Conservation (phyloP, 495 filamentous ascomycete genomes). For the Hyaloscypha variabilis region DNA sequence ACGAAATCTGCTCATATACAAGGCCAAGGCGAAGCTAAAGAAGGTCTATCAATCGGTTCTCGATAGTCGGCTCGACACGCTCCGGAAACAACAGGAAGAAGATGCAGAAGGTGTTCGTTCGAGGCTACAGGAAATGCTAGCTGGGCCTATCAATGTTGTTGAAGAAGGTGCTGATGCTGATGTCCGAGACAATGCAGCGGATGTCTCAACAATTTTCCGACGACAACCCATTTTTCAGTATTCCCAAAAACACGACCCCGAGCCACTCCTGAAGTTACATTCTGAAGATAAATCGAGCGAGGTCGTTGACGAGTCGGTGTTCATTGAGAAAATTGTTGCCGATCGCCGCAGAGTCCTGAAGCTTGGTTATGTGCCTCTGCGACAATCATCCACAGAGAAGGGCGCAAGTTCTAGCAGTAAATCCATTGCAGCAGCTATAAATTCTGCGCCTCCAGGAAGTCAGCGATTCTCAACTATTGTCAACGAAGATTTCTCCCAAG, state of each 20-base stretch:
- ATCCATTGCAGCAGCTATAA: constrained; percentile 16
- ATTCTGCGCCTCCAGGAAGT: constrained; percentile 54
- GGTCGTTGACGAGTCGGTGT: constrained; percentile 61
- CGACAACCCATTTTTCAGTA: constrained; percentile 35
- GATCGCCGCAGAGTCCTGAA: constrained; percentile 68
- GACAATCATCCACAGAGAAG: constrained; percentile 46
- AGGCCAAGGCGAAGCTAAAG: constrained; percentile 84
- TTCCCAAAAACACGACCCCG: constrained; percentile 62
- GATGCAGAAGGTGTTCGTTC: constrained; percentile 64
- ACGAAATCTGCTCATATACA: constrained; percentile 82
- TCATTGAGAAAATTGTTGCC: constrained; percentile 58
- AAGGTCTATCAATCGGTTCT: constrained; percentile 80
- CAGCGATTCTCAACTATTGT: constrained; percentile 74
- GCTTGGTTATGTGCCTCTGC: constrained; percentile 69
- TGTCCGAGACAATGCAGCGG: constrained; percentile 24
- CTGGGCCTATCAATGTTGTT: constrained; percentile 34
- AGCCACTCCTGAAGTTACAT: constrained; percentile 69
- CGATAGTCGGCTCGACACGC: constrained; percentile 66
- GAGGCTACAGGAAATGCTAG: constrained; percentile 54
- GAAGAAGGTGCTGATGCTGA: constrained; percentile 37
- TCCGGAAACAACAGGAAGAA: constrained; percentile 69
- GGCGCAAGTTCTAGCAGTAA: constrained; percentile 16
- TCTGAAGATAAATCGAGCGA: constrained; percentile 69
- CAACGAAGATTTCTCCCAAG: constrained; percentile 88
- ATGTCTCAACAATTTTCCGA: constrained; percentile 23